phyloP scores from a whole-genome alignment of 495 filamentous ascomycete genomes.

The Chlorociboria aeruginascens region DNA sequence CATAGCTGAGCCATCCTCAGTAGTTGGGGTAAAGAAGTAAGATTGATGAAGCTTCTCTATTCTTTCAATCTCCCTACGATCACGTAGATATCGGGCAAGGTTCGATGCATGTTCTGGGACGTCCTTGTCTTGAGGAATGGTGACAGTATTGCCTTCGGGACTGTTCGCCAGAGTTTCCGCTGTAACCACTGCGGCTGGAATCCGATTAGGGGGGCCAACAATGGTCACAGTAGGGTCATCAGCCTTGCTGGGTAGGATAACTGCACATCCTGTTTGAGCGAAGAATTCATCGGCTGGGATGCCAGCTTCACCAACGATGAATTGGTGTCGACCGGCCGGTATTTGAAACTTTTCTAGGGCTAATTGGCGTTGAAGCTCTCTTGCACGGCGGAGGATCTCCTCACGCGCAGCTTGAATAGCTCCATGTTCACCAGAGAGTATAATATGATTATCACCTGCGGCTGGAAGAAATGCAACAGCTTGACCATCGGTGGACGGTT shows the following conservation, averaged over 20 bases:
- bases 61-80: conserved; percentile 62
- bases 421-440: conserved; percentile 72
- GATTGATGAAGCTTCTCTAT: conserved; percentile 68
- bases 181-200: conserved; percentile 62
- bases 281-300: conserved; percentile 75
- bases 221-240: conserved; percentile 76
- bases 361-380: conserved; percentile 57
- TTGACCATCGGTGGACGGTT: conserved; percentile 48
- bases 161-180: conserved; percentile 70
- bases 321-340: conserved; percentile 72
- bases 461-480: conserved; percentile 54
- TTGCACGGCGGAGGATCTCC: conserved; percentile 64
- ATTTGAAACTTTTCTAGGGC: conserved; percentile 62
- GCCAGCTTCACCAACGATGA: conserved; percentile 74
- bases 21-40: conserved; percentile 64
- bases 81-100: conserved; percentile 69
- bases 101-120: conserved; percentile 74
- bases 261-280: conserved; percentile 76
- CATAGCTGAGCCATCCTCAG: conserved; percentile 43
- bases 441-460: conserved; percentile 55
- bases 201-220: conserved; percentile 61
- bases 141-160: conserved; percentile 69
- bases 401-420: conserved; percentile 70
- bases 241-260: conserved; percentile 61
- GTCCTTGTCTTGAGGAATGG: conserved; percentile 63